Base-by-base conservation (phyloP, 345 rosid genomes). In the Eucalyptus leucophloia region DNA sequence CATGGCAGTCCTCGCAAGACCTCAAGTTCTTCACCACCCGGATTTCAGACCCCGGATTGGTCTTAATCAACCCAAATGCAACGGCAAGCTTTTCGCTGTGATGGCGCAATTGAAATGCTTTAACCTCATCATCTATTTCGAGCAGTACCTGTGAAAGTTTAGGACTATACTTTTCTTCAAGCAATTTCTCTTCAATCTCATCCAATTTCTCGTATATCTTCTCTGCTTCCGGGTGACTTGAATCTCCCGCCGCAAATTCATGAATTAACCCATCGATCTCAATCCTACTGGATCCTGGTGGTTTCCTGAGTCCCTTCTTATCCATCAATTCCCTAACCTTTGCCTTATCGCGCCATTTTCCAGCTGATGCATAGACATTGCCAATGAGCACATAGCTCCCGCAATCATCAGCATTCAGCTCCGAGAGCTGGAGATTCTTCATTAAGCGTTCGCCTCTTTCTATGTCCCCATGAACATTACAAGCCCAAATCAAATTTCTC, bases 401-500 rank as follows among this genome's bases (percentile, higher is more conserved):
- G 4, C 88, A 87, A 58, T 89, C 90, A 50, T 42, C 56, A 26
- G 77, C 44, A 60, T 86, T 88, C n/a, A 3, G 8, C 62, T 77
- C n/a, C 15, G 1, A 32, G 18, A 87, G 50, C 53, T 87, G 62
- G 60, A 89, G 90, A 69, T 89, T 86, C 87, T 72, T 77, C 89
- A 89, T 77, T 49, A 89, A 81, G 56, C 89, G 87, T 49, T 91
- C 89, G 4, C 92, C 91, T 50, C 90, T 89, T 21, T 14, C 87
- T 5, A 67, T 26, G 87, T 92, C 89, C 8, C 89, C 90, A 3
- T 87, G 90, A 32, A 91, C 89, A 30, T 89, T 88, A 88, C 94
- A 90, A 47, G 93, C 90, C 69, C 91, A 80, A 26, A 92, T 90
- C 50, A 92, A 86, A n/a, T 91, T 88, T 58, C 93, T 90, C 93